Percentiles rank a stretch among this genome's conserved stretches.
Evolutionary conservation across 495 filamentous ascomycete genomes (phyloP).

Genomic region (Amniculicola lignicola): DNA sequence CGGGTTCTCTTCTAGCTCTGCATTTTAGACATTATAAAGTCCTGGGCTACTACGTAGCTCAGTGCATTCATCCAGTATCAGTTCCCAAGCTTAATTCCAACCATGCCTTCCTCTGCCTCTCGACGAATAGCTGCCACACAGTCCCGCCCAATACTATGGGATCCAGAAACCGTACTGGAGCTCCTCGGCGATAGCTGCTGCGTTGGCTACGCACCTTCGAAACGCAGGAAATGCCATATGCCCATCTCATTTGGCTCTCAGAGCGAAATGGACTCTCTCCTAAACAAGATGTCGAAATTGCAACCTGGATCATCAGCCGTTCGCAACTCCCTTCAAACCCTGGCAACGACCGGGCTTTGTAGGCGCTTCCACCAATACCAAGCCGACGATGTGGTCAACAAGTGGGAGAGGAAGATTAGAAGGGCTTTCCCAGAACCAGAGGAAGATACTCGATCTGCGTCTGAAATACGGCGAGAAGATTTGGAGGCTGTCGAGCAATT

Average conservation of each 20-base stretch:
- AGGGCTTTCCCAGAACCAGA: background rate
- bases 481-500: too few species aligned
- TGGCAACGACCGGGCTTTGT: background rate
- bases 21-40: too few species aligned
- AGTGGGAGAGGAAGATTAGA: background rate
- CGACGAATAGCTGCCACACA: too few species aligned
- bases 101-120: too few species aligned
- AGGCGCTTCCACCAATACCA: background rate
- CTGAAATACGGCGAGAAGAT: too few species aligned
- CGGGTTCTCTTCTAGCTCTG: too few species aligned
- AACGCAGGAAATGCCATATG: background rate
- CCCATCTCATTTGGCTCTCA: background rate
- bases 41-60: too few species aligned
- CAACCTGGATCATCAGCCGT: background rate
- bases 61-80: too few species aligned
- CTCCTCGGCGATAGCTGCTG: background rate
- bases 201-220: conserved; percentile 4
- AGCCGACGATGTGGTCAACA: background rate
- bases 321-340: background rate
- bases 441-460: too few species aligned
- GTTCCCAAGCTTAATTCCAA: too few species aligned
- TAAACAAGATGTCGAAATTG: background rate
- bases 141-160: too few species aligned
- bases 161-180: background rate
- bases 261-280: background rate